phyloP scores from a whole-genome alignment of 108 stramenopile species.

The Chaetoceros tenuissimus region DNA sequence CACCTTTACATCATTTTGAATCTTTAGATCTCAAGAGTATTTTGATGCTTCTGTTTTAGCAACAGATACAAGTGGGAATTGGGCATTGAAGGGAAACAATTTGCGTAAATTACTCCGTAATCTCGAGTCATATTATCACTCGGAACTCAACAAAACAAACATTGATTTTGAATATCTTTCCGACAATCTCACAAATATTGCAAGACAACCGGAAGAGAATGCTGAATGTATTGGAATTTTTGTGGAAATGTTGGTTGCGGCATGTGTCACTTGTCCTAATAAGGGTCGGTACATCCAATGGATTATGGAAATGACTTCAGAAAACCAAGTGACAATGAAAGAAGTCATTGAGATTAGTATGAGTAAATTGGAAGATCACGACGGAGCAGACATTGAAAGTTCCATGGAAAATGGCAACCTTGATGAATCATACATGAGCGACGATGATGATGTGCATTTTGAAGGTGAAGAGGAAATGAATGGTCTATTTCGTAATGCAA shows the following conservation, averaged over 20 bases:
- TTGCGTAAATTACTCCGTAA: constrained; percentile 78
- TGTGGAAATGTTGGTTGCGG: constrained; percentile 76
- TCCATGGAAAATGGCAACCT: constrained; percentile 26
- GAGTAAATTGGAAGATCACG: constrained; percentile 38
- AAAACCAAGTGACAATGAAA: constrained; percentile 65
- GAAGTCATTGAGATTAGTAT: constrained; percentile 56
- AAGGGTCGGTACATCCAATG: constrained; percentile 54
- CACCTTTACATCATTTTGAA: background rate
- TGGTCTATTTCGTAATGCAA: constrained; percentile 1
- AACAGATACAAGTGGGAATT: constrained; percentile 74
- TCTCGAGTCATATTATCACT: constrained; percentile 66
- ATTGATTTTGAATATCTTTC: constrained; percentile 39
- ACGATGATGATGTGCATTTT: constrained; percentile 34
- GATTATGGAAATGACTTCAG: constrained; percentile 63
- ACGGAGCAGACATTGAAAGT: constrained; percentile 22
- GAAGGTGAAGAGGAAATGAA: constrained; percentile 35
- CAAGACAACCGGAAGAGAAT: constrained; percentile 33
- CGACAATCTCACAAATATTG: constrained; percentile 30
- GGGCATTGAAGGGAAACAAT: constrained; percentile 78
- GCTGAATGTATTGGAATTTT: constrained; percentile 47
- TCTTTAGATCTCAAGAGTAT: constrained; percentile 52
- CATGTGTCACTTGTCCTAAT: constrained; percentile 73
- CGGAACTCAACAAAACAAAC: constrained; percentile 60
- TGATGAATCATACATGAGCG: constrained; percentile 22
- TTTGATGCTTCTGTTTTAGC: constrained; percentile 81